Percentiles rank a stretch among this genome's conserved stretches.
These are phyloP conservation scores for Glomus cerebriforme DNA, from an alignment of 192 early-diverging fungal species.

Conservation along the genomic window DNA sequence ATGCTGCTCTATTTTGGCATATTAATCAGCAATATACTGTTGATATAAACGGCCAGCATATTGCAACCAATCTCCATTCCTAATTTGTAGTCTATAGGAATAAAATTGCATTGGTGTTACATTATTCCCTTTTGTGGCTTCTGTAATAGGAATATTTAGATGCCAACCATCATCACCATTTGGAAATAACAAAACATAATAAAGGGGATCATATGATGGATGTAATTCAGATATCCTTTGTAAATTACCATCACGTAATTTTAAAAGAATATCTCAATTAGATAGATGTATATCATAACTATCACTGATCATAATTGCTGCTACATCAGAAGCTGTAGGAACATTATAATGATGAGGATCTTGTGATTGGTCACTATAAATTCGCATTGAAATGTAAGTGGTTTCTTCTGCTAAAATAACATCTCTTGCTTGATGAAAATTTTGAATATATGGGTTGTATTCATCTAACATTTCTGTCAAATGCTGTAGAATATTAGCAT, in stretches of 20 bases:
- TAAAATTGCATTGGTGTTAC: constrained; percentile 12
- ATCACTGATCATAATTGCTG: constrained; percentile 25
- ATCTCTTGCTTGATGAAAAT: no score
- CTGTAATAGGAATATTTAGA: not conserved
- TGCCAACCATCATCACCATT: constrained; percentile 35
- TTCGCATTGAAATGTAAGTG: no score
- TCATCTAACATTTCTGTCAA: no score
- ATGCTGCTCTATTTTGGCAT: constrained; percentile 35
- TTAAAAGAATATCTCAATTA: constrained; percentile 33
- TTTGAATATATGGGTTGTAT: no score
- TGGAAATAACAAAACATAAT: constrained; percentile 32
- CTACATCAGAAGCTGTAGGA: constrained; percentile 24
- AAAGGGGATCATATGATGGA: constrained; percentile 27
- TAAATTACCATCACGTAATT: constrained; percentile 17
- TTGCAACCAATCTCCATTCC: constrained; percentile 23
- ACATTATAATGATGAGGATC: not conserved
- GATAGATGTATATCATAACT: not conserved
- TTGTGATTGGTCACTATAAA: no score
- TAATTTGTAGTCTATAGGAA: constrained; percentile 33
- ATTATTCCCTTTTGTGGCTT: not conserved
- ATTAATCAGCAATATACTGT: constrained; percentile 37
- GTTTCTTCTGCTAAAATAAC: no score
- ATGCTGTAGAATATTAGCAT: no score
- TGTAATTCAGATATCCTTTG: constrained; percentile 20
- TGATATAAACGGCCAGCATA: constrained; percentile 30